A percentile compares a stretch with the other conserved stretches of the same genome.
Conservation (phyloP, 1,284 basidiomycete species). For the Exobasidium rhododendri region DNA sequence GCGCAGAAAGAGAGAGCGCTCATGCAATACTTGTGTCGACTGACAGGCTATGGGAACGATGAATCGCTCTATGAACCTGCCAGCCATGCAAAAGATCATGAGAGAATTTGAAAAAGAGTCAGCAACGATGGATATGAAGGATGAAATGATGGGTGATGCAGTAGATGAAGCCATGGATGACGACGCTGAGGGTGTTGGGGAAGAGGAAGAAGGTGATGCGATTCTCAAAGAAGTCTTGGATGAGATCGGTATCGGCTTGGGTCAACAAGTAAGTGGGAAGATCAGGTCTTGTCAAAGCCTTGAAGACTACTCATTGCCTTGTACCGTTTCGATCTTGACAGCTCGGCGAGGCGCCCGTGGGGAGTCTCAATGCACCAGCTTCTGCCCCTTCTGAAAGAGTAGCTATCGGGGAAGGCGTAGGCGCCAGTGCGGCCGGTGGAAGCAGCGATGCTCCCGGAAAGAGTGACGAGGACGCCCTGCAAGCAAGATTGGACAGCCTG, state of each 20-base stretch:
- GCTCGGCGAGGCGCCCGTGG: constrained; percentile 45
- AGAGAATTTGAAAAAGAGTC: constrained; percentile 97
- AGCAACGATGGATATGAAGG: constrained; percentile 99
- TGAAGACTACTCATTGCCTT: not conserved
- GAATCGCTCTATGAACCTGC: constrained; percentile 93
- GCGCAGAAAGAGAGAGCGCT: too few species aligned
- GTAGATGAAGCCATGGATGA: constrained; percentile 98
- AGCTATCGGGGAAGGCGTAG: constrained; percentile 45
- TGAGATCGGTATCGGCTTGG: constrained; percentile 89
- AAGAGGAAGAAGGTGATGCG: constrained; percentile 90
- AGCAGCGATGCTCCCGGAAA: constrained; percentile 18
- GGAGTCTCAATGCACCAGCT: constrained; percentile 29
- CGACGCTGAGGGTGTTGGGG: constrained; percentile 63
- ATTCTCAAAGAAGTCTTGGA: constrained; percentile 94
- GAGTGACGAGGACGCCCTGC: constrained; percentile 50
- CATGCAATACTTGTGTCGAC: too few species aligned
- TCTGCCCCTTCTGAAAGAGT: constrained; percentile 35
- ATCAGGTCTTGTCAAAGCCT: too few species aligned
- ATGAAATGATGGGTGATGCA: constrained; percentile 99
- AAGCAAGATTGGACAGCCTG: constrained; percentile 48
- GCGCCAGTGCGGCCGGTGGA: constrained; percentile 4
- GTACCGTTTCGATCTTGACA: constrained; percentile 11
- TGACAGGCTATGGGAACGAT: constrained; percentile 84
- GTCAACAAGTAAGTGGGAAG: constrained; percentile 82
- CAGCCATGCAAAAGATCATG: constrained; percentile 92